Percentiles rank a stretch among this genome's conserved stretches.
These are phyloP conservation scores for Geranium rotundifolium DNA, from an alignment of 345 rosid genomes.

Conservation along the genomic window DNA sequence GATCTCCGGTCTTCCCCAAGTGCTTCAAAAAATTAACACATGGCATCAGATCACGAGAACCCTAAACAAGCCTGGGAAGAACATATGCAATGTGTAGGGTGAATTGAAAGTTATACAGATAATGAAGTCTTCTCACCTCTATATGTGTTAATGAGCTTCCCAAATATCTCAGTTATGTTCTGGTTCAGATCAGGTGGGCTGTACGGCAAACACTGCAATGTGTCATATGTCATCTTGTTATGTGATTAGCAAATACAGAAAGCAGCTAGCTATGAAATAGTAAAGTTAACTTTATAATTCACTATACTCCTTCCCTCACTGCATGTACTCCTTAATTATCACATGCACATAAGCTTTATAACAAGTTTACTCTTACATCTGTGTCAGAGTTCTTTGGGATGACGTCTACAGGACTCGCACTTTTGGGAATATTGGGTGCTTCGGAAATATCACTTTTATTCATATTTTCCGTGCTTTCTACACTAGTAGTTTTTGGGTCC, in stretches of 20 bases:
- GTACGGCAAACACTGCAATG: slow-evolving; percentile 37
- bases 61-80: no score
- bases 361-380: slow-evolving; percentile 33
- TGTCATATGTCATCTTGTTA: not conserved
- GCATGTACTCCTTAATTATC: no score
- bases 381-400: slow-evolving; percentile 19
- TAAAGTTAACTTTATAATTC: no score
- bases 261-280: slow-evolving; percentile 5
- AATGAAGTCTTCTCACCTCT: slow-evolving; percentile 39
- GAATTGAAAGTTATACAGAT: not conserved
- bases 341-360: not conserved
- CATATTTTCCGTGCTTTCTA: slow-evolving; percentile 10
- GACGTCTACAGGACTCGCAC: slow-evolving; percentile 22
- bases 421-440: slow-evolving; percentile 23
- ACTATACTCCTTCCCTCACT: no score
- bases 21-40: slow-evolving; percentile 29
- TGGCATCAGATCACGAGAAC: not conserved
- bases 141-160: slow-evolving; percentile 78
- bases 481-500: slow-evolving; percentile 10
- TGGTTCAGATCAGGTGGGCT: slow-evolving; percentile 82
- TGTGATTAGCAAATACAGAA: slow-evolving; percentile 6
- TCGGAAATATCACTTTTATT: slow-evolving; percentile 12
- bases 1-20: slow-evolving; percentile 93
- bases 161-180: slow-evolving; percentile 73
- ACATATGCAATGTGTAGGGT: not conserved